These are phyloP conservation scores for Ogataea nitratoaversa DNA, from an alignment of 805 yeast genomes.

Conservation along the genomic window DNA sequence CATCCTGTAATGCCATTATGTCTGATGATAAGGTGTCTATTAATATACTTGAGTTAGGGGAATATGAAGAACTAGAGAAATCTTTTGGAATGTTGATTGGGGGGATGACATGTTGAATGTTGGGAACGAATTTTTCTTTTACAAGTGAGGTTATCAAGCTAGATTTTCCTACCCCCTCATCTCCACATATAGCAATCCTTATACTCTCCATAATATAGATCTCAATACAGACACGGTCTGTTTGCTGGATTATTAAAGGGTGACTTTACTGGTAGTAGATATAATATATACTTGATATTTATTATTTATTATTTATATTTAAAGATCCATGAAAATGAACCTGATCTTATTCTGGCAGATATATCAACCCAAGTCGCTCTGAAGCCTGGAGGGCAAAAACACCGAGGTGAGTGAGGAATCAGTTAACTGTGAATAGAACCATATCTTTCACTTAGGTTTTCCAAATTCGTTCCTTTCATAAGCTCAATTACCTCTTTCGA, in stretches of 20 bases:
- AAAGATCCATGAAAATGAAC: too few relatives aligned
- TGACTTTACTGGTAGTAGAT: too few relatives aligned
- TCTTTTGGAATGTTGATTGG: constrained; percentile 80
- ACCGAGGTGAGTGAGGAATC: neutral
- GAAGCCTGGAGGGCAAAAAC: neutral
- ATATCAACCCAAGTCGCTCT: too few relatives aligned
- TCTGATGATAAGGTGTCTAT: constrained; percentile 80
- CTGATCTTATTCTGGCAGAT: neutral
- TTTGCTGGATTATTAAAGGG: too few relatives aligned
- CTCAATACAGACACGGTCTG: too few relatives aligned
- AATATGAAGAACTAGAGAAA: constrained; percentile 52
- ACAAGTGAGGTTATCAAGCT: constrained; percentile 74
- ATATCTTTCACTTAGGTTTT: too few relatives aligned
- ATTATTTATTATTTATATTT: too few relatives aligned
- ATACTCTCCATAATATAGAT: constrained; percentile 41
- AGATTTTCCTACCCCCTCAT: constrained; percentile 85
- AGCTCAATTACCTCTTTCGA: too few relatives aligned
- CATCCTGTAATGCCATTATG: constrained; percentile 54
- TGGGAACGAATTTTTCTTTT: constrained; percentile 76
- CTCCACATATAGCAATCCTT: constrained; percentile 89
- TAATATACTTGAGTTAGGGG: constrained; percentile 63
- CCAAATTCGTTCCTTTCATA: too few relatives aligned
- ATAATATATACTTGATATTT: too few relatives aligned
- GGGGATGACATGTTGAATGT: constrained; percentile 74
- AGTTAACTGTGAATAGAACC: too few relatives aligned